Percentiles rank a stretch among this genome's conserved stretches.
Evolutionary conservation across 805 yeast genomes (phyloP).

Genomic region (Saturnispora silvae): DNA sequence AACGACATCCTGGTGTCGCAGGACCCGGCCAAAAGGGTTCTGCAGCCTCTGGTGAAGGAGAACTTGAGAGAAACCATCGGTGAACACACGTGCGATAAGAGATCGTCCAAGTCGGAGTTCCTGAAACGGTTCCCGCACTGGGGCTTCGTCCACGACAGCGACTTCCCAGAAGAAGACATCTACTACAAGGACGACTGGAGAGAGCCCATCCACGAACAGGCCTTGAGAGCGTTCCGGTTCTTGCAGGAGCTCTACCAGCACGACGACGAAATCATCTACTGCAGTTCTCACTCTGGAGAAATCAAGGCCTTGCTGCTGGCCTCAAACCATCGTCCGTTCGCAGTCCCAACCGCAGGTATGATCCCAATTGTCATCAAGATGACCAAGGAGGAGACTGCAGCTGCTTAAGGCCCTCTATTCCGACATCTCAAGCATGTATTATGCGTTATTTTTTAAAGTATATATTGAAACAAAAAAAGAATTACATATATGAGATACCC

Average conservation of each 20-base stretch:
- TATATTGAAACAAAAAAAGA: neutral
- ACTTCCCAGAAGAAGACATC: conserved; percentile 39
- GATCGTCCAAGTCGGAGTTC: conserved; percentile 33
- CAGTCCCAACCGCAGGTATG: conserved; percentile 57
- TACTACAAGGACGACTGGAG: conserved; percentile 34
- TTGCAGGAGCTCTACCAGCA: conserved; percentile 32
- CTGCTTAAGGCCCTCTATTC: no score
- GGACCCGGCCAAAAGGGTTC: conserved; percentile 15
- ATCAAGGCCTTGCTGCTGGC: conserved; percentile 42
- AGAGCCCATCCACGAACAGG: conserved; percentile 41
- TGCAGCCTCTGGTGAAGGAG: conserved; percentile 30
- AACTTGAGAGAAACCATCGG: conserved; percentile 53
- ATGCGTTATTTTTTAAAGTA: no score
- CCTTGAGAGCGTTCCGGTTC: conserved; percentile 35
- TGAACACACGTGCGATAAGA: conserved; percentile 47
- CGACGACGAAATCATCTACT: conserved; percentile 29
- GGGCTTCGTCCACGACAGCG: conserved; percentile 35
- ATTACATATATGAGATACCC: no score
- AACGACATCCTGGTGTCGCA: conserved; percentile 26
- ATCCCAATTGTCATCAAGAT: conserved; percentile 48
- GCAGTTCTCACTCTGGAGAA: conserved; percentile 55
- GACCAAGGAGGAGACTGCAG: conserved; percentile 10
- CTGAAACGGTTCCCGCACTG: conserved; percentile 29
- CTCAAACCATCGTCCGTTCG: conserved; percentile 43
- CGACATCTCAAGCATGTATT: no score